Conservation (phyloP, 495 filamentous ascomycete species). For the Letharia columbiana region DNA sequence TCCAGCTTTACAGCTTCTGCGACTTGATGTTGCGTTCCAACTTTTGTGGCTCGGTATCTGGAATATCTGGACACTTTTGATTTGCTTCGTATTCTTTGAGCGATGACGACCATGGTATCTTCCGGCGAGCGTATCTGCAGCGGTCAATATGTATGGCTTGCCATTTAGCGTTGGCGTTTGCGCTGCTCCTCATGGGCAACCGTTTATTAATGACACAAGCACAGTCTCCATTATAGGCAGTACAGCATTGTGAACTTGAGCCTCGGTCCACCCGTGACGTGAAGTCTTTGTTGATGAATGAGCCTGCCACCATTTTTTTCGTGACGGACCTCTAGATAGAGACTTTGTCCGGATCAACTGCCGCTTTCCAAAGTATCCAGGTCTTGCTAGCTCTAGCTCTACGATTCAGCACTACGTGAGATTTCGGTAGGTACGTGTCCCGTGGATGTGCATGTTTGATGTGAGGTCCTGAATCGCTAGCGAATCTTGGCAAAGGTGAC, state of each 20-base stretch:
- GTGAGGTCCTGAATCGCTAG: not conserved
- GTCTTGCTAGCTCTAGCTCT: not conserved
- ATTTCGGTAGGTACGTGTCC: not conserved
- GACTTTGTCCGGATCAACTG: not conserved
- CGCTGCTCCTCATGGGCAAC: not conserved
- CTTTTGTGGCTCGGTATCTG: slow-evolving; percentile 12
- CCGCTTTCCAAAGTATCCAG: not conserved
- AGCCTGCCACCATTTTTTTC: not conserved
- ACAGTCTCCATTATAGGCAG: not conserved
- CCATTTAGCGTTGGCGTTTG: not conserved
- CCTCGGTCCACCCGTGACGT: not conserved
- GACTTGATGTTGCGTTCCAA: not conserved
- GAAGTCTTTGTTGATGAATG: not conserved
- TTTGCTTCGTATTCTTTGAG: slow-evolving; percentile 5
- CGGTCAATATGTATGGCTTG: not conserved
- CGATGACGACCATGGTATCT: not conserved
- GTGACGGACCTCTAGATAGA: not conserved
- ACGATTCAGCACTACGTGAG: not conserved
- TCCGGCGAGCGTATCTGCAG: not conserved
- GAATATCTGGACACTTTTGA: slow-evolving; percentile 11
- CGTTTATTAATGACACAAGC: slow-evolving; percentile 3
- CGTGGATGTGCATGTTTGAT: not conserved
- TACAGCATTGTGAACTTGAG: not conserved
- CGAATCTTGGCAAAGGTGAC: not conserved
- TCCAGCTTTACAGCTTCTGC: not conserved